Base-by-base conservation (phyloP, 768 basidiomycete species). In the Clavulina sp. region DNA sequence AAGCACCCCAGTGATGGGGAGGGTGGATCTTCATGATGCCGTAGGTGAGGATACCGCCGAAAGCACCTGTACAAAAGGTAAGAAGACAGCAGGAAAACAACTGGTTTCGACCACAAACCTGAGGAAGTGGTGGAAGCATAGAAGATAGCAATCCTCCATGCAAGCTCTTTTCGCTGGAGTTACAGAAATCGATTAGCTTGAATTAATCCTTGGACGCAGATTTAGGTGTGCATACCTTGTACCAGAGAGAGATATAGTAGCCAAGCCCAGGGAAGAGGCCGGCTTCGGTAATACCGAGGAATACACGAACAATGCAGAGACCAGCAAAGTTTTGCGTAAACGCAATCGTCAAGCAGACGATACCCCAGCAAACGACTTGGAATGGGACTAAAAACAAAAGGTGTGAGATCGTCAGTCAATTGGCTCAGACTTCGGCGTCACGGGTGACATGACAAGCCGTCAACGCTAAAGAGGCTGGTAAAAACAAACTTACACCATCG, bases 81-180 rank as follows among this genome's bases (percentile, higher is more conserved):
- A n/a, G n/a, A n/a, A n/a, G n/a, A n/a, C n/a, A n/a, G n/a, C n/a
- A n/a, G n/a, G n/a, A n/a, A n/a, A n/a, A n/a, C n/a, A n/a, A n/a
- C n/a, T n/a, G n/a, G n/a, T n/a, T n/a, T n/a, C n/a, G n/a, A n/a
- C n/a, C n/a, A n/a, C n/a, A n/a, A n/a, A n/a, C n/a, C n/a, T 2
- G 82, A 78, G 0, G 83, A 73, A 2, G 81, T 84, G 0, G 84
- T 84, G 2, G 84, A 80, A 0, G 77, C 76, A 66, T 83, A 84
- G 66, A 84, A 84, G 28, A 84, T 59, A 0, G 80, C 77, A 26
- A 81, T 67, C 31, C 83, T 76, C 29, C 73, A 67, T 53, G 81
- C 84, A 56, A 84, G 83, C 59, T 88, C 86, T 13, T 78, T 77
- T 32, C 83, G 80, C n/a, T n/a, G n/a, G n/a, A n/a, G n/a, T n/a